Base-by-base conservation (phyloP, 805 yeast genomes). In the Saccharomycopsis babjevae region DNA sequence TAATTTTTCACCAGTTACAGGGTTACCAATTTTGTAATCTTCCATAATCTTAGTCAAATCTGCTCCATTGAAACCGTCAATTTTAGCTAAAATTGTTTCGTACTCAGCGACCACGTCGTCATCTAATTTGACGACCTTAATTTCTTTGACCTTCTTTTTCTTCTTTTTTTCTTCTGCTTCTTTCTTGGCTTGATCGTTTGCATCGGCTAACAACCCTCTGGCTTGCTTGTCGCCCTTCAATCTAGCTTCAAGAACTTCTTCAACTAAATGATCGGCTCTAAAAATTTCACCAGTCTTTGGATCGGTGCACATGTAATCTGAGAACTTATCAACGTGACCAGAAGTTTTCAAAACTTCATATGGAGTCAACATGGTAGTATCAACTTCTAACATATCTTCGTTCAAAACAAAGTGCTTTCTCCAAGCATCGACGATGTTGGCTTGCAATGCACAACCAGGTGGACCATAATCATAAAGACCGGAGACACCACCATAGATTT, bases 301-400 rank as follows among this genome's bases (percentile, higher is more conserved):
- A 75, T 94, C 99, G 70, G 88, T 85, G 76, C 97, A 91, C 99
- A 94, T 94, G 97, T 97, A 94, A 75, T 94, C 99, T 67, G 97
- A 89, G 72, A 94, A 94, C 79, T 94, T 94, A 75, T 94, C 99
- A 66, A 94, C 99, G 75, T 94, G 99, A 69, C 99, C 99, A 57
- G 98, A 93, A 54, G 99, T 96, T 79, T 96, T 96, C 73, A 94
- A 81, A 40, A 94, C 99, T 74, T 96, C 99, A 71, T 89, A 85
- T 16, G 99, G 99, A 57, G 99, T 94, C 76, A 94, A 79, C 92
- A 94, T 92, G 62, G 99, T 90, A 75, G 96, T 86, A 78, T 96
- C 99, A 64, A 94, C 97, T 77, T 94, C 99, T 71, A 92, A 82
- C 98, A 94, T 94, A 71, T 94, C 98, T 78, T 94, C 99, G 76